Conservation (phyloP, 805 yeast genomes). For the Vanderwaltozyma tropicalis region DNA sequence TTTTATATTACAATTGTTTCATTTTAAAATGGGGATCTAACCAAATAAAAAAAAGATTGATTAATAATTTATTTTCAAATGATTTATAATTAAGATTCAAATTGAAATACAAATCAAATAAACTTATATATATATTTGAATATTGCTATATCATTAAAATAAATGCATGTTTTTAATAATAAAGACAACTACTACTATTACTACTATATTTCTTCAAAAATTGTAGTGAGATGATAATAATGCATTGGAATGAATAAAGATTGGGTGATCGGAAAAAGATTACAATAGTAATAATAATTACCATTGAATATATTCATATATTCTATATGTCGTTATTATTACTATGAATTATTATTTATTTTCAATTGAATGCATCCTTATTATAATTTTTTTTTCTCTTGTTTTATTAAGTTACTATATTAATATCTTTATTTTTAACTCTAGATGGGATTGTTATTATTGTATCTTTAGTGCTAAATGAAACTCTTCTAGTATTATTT, state of each 20-base stretch:
- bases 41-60: not conserved
- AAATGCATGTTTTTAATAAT: slow-evolving; percentile 12
- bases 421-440: not conserved
- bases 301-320: no score
- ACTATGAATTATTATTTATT: no score
- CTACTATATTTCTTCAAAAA: not conserved
- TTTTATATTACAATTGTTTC: not conserved
- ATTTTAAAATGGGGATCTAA: not conserved
- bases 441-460: slow-evolving; percentile 12
- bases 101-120: not conserved
- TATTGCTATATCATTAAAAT: slow-evolving; percentile 6
- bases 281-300: no score
- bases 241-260: no score
- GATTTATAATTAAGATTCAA: not conserved
- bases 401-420: not conserved
- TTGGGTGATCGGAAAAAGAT: no score
- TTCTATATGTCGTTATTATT: no score
- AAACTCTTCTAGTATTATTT: slow-evolving; percentile 15
- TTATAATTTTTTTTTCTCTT: no score
- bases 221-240: no score
- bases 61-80: not conserved
- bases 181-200: not conserved
- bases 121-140: slow-evolving; percentile 2
- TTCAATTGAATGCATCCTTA: no score
- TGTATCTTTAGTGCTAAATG: slow-evolving; percentile 19